phyloP scores from a whole-genome alignment of 345 rosid genomes.

The Xanthoceras sorbifolium region DNA sequence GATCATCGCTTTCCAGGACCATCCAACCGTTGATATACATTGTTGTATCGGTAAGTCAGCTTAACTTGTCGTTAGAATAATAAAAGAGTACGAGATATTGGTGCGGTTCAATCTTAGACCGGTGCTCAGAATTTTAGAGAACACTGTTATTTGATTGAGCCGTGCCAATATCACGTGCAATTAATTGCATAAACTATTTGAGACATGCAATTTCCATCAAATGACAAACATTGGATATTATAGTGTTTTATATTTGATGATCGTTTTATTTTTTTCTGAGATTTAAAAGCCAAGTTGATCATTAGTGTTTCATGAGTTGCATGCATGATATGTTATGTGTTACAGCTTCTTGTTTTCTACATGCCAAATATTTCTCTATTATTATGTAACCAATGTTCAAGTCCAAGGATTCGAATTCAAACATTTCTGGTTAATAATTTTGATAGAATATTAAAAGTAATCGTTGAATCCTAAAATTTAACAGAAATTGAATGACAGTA shows the following conservation, averaged over 20 bases:
- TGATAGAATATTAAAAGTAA: too few relatives aligned
- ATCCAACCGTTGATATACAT: neutral
- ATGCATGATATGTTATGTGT: neutral
- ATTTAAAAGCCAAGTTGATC: neutral
- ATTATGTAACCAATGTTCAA: too few relatives aligned
- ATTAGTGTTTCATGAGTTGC: neutral
- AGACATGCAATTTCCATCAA: too few relatives aligned
- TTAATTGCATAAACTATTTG: neutral
- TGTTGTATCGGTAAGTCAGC: neutral
- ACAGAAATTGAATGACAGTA: too few relatives aligned
- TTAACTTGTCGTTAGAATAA: too few relatives aligned
- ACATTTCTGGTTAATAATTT: too few relatives aligned
- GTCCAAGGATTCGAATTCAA: too few relatives aligned
- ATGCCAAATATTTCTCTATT: too few relatives aligned
- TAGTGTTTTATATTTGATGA: too few relatives aligned
- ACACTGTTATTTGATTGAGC: slow-evolving; percentile 83
- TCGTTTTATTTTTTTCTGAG: neutral
- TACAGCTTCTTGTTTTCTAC: too few relatives aligned
- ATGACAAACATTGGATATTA: neutral
- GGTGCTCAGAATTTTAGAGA: slow-evolving; percentile 36
- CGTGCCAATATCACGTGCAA: slow-evolving; percentile 92
- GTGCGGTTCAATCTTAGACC: slow-evolving; percentile 83
- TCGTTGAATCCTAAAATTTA: too few relatives aligned
- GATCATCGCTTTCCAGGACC: neutral
- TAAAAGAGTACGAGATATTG: slow-evolving; percentile 62